Base-by-base conservation (phyloP, 352 stramenopile species). In the Phytophthora foliorum region DNA sequence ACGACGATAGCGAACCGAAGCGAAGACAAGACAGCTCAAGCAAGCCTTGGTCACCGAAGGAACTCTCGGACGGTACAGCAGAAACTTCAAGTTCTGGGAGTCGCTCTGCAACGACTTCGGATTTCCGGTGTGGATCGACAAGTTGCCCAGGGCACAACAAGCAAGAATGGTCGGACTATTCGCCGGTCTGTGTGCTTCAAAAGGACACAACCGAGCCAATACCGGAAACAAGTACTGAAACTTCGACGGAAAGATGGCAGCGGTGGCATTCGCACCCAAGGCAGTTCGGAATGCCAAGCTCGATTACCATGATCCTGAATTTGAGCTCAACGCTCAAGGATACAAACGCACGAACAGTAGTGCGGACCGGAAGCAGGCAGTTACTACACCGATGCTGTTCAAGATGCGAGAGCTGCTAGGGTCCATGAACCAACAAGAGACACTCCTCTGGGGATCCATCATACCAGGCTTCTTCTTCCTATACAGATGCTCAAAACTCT, bases 371-470 rank as follows among this genome's bases (percentile, higher is more conserved):
- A 74, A 74, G 38, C 60, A 78, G 60, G 55, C 70, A 68, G 70
- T 67, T 74, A 78, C 64, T 78, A 71, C 50, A 69, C 34, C 6
- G 17, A n/a, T n/a, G n/a, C n/a, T n/a, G n/a, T n/a, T n/a, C n/a
- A n/a, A n/a, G n/a, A n/a, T n/a, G n/a, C n/a, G n/a, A n/a, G n/a
- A n/a, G n/a, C n/a, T n/a, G n/a, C n/a, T n/a, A n/a, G n/a, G n/a
- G n/a, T n/a, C n/a, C n/a, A n/a, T n/a, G n/a, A n/a, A n/a, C n/a
- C n/a, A n/a, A n/a, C n/a, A n/a, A n/a, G n/a, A n/a, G n/a, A n/a
- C n/a, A n/a, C n/a, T n/a, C n/a, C n/a, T n/a, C n/a, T n/a, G n/a
- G n/a, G n/a, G n/a, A n/a, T n/a, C n/a, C n/a, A n/a, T n/a, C n/a
- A n/a, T n/a, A n/a, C n/a, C n/a, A n/a, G n/a, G n/a, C n/a, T n/a